These are phyloP conservation scores for Russula compacta DNA, from an alignment of 768 basidiomycete genomes.

Conservation along the genomic window DNA sequence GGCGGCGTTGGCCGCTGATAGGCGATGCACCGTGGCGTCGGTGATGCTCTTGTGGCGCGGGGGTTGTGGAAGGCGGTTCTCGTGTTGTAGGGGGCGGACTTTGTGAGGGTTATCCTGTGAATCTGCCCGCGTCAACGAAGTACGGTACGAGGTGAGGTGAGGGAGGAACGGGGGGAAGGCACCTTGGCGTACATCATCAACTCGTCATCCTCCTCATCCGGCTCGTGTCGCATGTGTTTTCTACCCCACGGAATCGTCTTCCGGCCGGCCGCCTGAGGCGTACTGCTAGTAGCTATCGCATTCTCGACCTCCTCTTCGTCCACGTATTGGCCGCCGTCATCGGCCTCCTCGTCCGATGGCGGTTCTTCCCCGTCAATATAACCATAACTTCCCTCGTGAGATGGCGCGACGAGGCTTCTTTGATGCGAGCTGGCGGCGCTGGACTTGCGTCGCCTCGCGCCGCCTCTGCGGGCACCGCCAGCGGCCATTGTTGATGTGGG, in stretches of 20 bases:
- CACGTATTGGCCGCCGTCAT: conserved; percentile 8
- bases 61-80: neutral
- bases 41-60: conserved; percentile 10
- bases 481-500: neutral
- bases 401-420: conserved; percentile 12
- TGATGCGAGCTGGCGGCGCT: conserved; percentile 2
- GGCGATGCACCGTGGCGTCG: conserved; percentile 1
- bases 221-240: conserved; percentile 12
- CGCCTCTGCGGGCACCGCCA: neutral
- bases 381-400: conserved; percentile 23
- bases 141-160: neutral
- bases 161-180: neutral
- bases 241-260: conserved; percentile 7
- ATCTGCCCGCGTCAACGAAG: neutral
- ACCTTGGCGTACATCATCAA: conserved; percentile 56
- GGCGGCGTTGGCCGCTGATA: neutral
- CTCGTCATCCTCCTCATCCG: conserved; percentile 47
- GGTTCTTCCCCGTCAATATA: conserved; percentile 38
- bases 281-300: neutral
- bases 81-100: conserved; percentile 27
- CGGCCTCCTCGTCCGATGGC: neutral
- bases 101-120: conserved; percentile 36
- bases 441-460: conserved; percentile 29
- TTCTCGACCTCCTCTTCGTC: conserved; percentile 20
- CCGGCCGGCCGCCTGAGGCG: neutral